phyloP scores from a whole-genome alignment of 306 rosid species.

The Arachis stenosperma region DNA sequence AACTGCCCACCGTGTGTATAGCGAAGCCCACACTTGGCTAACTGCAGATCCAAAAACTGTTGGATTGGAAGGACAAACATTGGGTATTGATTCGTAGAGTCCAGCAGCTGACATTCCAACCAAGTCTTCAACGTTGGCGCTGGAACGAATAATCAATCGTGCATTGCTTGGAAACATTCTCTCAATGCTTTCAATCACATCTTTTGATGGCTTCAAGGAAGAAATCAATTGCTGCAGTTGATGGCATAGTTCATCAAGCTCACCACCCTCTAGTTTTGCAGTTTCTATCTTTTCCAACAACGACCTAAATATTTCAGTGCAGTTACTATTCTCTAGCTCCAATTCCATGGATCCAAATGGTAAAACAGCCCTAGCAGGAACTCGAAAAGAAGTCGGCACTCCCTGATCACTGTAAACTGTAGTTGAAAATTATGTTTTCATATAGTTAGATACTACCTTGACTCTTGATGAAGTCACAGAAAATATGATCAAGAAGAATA shows the following conservation, averaged over 20 bases:
- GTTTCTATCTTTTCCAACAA: constrained; percentile 70
- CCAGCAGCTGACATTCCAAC: constrained; percentile 99
- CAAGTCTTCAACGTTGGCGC: constrained; percentile 96
- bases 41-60: constrained; percentile 66
- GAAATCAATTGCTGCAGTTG: constrained; percentile 81
- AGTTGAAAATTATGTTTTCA: constrained; percentile 39
- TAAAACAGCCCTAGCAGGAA: constrained; percentile 87
- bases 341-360: constrained; percentile 94
- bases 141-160: constrained; percentile 83
- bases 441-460: constrained; percentile 20
- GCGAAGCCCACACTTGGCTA: constrained; percentile 87
- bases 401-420: constrained; percentile 82
- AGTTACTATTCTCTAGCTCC: constrained; percentile 69
- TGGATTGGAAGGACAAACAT: constrained; percentile 79
- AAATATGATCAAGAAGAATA: constrained; percentile 28
- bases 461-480: constrained; percentile 22
- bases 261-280: constrained; percentile 64
- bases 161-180: constrained; percentile 67
- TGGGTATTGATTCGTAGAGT: constrained; percentile 93
- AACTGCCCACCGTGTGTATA: constrained; percentile 88
- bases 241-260: constrained; percentile 67
- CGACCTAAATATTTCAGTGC: constrained; percentile 63
- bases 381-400: constrained; percentile 78
- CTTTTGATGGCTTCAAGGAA: constrained; percentile 66
- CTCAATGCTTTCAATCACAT: constrained; percentile 63